phyloP scores from a whole-genome alignment of 2,329 filamentous ascomycete species.

The Penicillium sp. region DNA sequence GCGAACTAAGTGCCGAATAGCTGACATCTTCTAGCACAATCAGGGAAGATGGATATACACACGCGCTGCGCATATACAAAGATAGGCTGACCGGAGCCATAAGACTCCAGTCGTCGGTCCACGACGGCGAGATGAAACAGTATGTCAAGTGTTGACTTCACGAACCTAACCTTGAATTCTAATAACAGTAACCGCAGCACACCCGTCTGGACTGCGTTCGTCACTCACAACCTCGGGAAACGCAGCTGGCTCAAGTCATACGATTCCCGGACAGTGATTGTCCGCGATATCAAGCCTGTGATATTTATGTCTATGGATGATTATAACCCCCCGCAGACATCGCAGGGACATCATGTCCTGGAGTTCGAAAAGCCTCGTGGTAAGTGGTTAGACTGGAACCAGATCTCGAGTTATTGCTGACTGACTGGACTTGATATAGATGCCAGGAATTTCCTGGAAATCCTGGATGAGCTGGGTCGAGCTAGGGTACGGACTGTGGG shows the following conservation, averaged over 20 bases:
- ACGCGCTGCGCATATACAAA: constrained; percentile 48
- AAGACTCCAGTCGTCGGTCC: constrained; percentile 50
- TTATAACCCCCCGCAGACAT: constrained; percentile 38
- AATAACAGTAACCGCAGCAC: constrained; percentile 28
- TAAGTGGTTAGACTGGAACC: constrained; percentile 12
- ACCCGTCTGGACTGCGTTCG: constrained; percentile 55
- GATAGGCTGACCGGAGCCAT: constrained; percentile 46
- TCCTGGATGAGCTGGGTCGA: constrained; percentile 24
- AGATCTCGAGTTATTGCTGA: background rate
- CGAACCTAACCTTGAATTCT: background rate
- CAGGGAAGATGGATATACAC: constrained; percentile 44
- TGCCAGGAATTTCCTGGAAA: constrained; percentile 31
- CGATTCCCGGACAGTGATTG: constrained; percentile 37
- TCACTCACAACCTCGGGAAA: constrained; percentile 42
- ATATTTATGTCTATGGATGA: constrained; percentile 43
- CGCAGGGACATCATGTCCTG: constrained; percentile 34
- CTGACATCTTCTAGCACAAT: constrained; percentile 40
- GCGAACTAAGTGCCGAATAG: background rate
- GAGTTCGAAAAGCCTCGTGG: constrained; percentile 31
- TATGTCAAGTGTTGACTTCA: constrained; percentile 15
- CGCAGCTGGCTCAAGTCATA: constrained; percentile 43
- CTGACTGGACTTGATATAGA: constrained; percentile 25
- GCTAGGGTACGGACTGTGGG: background rate
- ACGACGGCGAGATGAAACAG: constrained; percentile 45
- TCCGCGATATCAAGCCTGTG: constrained; percentile 46